Evolutionary conservation across 345 rosid species (phyloP), one percentile per base, ranked within the genome.

Genomic region (Punica granatum): DNA sequence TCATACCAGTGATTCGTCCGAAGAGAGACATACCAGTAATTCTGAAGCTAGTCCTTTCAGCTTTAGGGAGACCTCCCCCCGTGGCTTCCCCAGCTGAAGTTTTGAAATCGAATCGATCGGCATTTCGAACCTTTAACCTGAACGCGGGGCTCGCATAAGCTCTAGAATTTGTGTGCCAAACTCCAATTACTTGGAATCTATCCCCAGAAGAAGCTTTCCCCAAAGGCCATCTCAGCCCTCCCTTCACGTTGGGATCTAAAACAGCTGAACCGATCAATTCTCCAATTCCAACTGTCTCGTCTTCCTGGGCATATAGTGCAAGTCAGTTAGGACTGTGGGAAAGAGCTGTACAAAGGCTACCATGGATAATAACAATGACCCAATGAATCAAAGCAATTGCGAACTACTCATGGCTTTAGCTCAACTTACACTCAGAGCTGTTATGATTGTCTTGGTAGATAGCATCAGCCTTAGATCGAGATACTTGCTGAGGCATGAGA

Each of bases 201-300:
- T 82, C 67, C 14, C 77, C 81, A 7, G 82, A 76, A 42, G 74
- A 67, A 63, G 70, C 23, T 80, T 76, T 82, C 56, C 79, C 84
- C 35, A 78, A 9, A 13, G 86, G 80, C 96, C 93, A 89, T 71
- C 86, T 82, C 70, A 89, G 68, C 32, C 96, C 92, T 28, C 96
- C 93, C 74, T 89, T 87, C 73, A 76, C 82, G 60, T 72, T 77
- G 19, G 85, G 74, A 80, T 89, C 93, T 70, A 84, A 16, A 66
- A 82, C 75, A 14, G 87, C 96, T 54, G 80, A 78, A 67, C 70
- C 60, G 36, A 92, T 65, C 73, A 92, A 68, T 33, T 71, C 76
- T 51, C 41, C 74, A 11, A 92, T 82, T 76, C 79, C 68, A 33
- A 72, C 60, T 61, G 67, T 75, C 80, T 86, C 92, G 21, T 82